Base-by-base conservation (phyloP, 176 grass and related monocot species). In the Oryza officinalis region DNA sequence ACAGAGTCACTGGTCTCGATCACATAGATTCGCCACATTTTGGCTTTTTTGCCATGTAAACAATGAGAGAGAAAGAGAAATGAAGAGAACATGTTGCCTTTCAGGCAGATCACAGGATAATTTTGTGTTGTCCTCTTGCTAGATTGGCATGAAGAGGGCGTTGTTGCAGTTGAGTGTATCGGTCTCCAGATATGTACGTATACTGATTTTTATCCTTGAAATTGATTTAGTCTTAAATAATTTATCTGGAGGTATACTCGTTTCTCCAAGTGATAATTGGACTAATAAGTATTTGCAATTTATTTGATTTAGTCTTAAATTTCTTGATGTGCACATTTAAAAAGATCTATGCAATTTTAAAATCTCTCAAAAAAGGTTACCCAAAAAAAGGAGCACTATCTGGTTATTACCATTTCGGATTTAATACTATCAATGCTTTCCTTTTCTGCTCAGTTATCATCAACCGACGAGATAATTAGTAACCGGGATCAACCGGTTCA, bases 101-200 rank as follows among this genome's bases (percentile, higher is more conserved):
- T 75, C 72, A 54, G 72, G 9, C 23, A 1, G 86, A 79, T 74
- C 67, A n/a, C 10, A 23, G 12, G 54, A 63, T 5, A 31, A 14
- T 23, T 32, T 45, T 66, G 26, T 2, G 8, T 79, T 79, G 71
- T 89, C 50, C 5, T 81, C 38, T 70, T 85, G 64, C 76, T 63
- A 26, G n/a, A 76, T 70, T 46, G 13, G 22, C 63, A 80, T 37
- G 76, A 8, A 27, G 17, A 52, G 10, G 63, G 76, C 71, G 12
- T 43, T 76, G 77, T 13, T 33, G 77, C 65, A 20, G 13, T 80
- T 76, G 71, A 85, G 70, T 81, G 40, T 69, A 18, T 27, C 2
- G 47, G 84, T 84, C 75, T 60, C 46, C 67, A 27, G 60, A 50
- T 50, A 50, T 18, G 11, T 50, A 47, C 5, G 4, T 0, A 3